phyloP scores from a whole-genome alignment of 352 stramenopile genomes.

The Pythium graminicola region DNA sequence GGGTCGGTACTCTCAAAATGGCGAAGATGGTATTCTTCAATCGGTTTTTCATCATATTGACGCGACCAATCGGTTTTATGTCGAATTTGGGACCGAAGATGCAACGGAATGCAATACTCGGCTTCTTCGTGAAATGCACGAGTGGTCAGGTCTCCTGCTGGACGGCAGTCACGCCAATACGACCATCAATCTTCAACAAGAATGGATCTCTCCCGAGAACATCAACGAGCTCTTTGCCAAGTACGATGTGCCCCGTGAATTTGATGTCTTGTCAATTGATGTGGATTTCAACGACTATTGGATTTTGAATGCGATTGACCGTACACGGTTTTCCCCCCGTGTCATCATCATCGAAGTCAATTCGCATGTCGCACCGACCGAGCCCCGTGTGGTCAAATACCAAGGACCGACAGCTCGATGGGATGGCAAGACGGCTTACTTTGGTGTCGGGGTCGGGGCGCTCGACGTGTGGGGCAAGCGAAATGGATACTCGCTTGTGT shows the following conservation, averaged over 20 bases:
- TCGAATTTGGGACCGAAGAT: slow-evolving; percentile 63
- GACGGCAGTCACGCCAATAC: slow-evolving; percentile 41
- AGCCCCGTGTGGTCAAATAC: slow-evolving; percentile 45
- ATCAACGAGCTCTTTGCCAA: slow-evolving; percentile 47
- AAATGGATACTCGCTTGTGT: slow-evolving; percentile 62
- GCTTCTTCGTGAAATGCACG: slow-evolving; percentile 34
- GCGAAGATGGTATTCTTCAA: slow-evolving; percentile 56
- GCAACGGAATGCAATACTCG: slow-evolving; percentile 59
- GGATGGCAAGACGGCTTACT: slow-evolving; percentile 48
- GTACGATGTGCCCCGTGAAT: slow-evolving; percentile 34
- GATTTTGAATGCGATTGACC: slow-evolving; percentile 49
- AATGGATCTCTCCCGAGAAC: slow-evolving; percentile 58
- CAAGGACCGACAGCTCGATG: slow-evolving; percentile 28
- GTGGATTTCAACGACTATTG: slow-evolving; percentile 78
- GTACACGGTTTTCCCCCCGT: slow-evolving; percentile 33
- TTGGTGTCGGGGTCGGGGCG: slow-evolving; percentile 49
- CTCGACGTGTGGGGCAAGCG: slow-evolving; percentile 34
- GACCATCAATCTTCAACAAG: slow-evolving; percentile 44
- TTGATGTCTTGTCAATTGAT: slow-evolving; percentile 65
- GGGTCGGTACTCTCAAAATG: slow-evolving; percentile 60
- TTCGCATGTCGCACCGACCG: slow-evolving; percentile 38
- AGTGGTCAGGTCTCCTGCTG: slow-evolving; percentile 56
- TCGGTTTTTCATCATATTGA: slow-evolving; percentile 54
- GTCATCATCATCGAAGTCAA: slow-evolving; percentile 66
- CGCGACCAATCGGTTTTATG: slow-evolving; percentile 31